Percentiles rank a stretch among this genome's conserved stretches.
Evolutionary conservation across 768 basidiomycete genomes (phyloP).

Genomic region (Psilocybe cyanescens): DNA sequence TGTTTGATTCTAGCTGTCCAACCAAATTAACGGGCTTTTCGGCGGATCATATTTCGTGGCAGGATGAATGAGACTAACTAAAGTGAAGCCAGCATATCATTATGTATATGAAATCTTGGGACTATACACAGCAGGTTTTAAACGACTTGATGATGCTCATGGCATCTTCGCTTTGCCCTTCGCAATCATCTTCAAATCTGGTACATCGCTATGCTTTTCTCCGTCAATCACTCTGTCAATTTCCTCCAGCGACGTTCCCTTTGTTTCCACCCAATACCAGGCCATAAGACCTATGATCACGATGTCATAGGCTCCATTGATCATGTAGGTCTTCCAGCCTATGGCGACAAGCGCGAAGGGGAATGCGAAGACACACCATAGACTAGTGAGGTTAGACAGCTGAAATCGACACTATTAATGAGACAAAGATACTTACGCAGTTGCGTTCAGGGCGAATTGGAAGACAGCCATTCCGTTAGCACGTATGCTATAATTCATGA

Average conservation of each 20-base stretch:
- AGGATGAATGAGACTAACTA: too few relatives aligned
- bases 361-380: conserved; percentile 18
- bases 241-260: conserved; percentile 17
- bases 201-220: conserved; percentile 10
- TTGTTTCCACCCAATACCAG: conserved; percentile 23
- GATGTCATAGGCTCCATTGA: conserved; percentile 21
- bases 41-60: too few relatives aligned
- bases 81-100: not conserved
- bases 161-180: not conserved
- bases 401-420: not conserved
- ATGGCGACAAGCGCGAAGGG: conserved; percentile 19
- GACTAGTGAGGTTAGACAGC: not conserved
- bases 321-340: conserved; percentile 22
- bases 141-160: not conserved
- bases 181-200: not conserved
- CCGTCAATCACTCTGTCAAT: conserved; percentile 19
- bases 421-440: conserved; percentile 12
- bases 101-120: not conserved
- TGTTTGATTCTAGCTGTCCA: too few relatives aligned
- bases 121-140: too few relatives aligned
- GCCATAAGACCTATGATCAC: conserved; percentile 18
- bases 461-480: conserved; percentile 22
- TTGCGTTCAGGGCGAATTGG: conserved; percentile 19
- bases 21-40: too few relatives aligned
- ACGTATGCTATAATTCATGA: conserved; percentile 20